Base-by-base conservation (phyloP, 345 rosid genomes). In the Hibiscus trionum region DNA sequence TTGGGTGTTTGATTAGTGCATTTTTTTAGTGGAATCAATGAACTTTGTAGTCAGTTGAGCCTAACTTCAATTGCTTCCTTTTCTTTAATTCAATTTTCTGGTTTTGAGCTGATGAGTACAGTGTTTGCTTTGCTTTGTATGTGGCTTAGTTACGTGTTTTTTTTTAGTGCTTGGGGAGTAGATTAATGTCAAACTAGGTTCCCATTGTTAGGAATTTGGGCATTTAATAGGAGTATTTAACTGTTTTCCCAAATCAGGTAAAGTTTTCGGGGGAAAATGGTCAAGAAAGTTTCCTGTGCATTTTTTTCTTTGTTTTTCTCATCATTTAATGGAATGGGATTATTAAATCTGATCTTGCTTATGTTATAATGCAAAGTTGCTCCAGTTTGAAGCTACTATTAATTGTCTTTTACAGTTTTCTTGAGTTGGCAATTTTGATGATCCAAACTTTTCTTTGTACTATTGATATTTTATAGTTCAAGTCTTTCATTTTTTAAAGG, bases 21-120 rank as follows among this genome's bases (percentile, higher is more conserved):
- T 16, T 62, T 46, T 46, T 49, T 53, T 9, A 27, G 64, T 42
- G 65, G 9, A 64, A 70, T 52, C 16, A 29, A 59, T 49, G 70
- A 75, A 77, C 44, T 71, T 27, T 76, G 58, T 76, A 70, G 79
- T 82, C 8, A 17, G 19, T 17, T 69, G 50, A 61, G 42, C 61
- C 44, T 35, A 46, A 75, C 26, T 73, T 56, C 70, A 62, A 50
- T 79, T 55, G 27, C 72, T 53, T 11, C n/a, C 11, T 33, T 33
- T 39, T 39, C 17, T 53, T 11, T 10, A 11, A 10, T 17, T 55
- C 11, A 16, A 9, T 17, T 53, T 33, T 69, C 49, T 55, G 24
- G 39, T 15, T 47, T 47, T 27, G 3, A 66, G 42, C 47, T 69
- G 61, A 50, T 31, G 47, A 69, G 5, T 35, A 46, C 53, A 61